These are phyloP conservation scores for Xylariaceae sp. DNA, from an alignment of 2,329 filamentous ascomycete genomes.

Conservation along the genomic window DNA sequence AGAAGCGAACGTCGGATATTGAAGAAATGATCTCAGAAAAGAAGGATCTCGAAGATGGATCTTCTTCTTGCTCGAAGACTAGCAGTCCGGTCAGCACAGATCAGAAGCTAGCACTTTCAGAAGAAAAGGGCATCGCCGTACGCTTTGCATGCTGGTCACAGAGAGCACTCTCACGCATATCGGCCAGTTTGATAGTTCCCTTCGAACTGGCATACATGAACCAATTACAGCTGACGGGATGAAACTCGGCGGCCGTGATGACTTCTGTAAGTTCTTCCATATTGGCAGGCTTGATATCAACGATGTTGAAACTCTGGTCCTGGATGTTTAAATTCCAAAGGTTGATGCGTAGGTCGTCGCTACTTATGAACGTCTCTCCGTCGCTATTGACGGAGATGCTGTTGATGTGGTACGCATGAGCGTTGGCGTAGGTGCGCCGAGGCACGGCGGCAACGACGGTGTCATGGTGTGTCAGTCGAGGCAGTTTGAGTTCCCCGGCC, in stretches of 20 bases:
- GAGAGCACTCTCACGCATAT: constrained; percentile 95
- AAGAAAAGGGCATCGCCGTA: constrained; percentile 44
- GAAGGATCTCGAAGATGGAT: constrained; percentile 93
- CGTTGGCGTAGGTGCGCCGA: constrained; percentile 94
- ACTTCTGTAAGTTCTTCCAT: constrained; percentile 99
- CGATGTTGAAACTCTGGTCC: constrained; percentile 99
- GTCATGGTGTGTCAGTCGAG: constrained; percentile 94
- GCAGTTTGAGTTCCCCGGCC: constrained; percentile 82
- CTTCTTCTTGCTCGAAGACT: constrained; percentile 99
- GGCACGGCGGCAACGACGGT: constrained; percentile 97
- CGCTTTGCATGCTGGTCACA: constrained; percentile 95
- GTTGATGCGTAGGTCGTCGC: constrained; percentile 95
- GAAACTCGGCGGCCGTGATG: constrained; percentile 97
- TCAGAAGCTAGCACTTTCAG: neutral
- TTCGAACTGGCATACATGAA: constrained; percentile 99
- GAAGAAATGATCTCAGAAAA: constrained; percentile 99
- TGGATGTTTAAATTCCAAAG: constrained; percentile 99
- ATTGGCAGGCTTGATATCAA: constrained; percentile 98
- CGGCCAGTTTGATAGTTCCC: constrained; percentile 96
- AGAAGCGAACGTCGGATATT: constrained; percentile 98
- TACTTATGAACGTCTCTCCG: constrained; percentile 98
- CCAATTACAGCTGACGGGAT: constrained; percentile 96
- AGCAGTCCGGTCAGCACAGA: constrained; percentile 16
- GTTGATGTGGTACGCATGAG: constrained; percentile 99
- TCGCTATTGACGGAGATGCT: constrained; percentile 99